A percentile compares a stretch with the other conserved stretches of the same genome.
Evolutionary conservation across 1,284 basidiomycete genomes (phyloP).

Genomic region (Rhodofomes roseus): DNA sequence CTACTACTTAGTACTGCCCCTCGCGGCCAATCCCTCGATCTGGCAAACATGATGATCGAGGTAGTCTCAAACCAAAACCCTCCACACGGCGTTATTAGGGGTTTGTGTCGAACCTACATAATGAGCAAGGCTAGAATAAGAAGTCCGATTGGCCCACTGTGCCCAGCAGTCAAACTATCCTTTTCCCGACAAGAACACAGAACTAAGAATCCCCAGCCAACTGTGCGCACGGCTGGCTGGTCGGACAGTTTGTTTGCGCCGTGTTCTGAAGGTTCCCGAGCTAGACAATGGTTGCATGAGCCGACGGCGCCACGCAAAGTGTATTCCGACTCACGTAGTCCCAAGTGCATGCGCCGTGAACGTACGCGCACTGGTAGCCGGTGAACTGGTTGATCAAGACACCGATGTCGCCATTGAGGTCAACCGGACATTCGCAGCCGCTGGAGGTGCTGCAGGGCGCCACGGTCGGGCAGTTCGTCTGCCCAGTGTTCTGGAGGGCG

Average conservation of each 20-base stretch:
- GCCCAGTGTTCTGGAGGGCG: conserved; percentile 18
- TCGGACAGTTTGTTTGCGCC: conserved; percentile 18
- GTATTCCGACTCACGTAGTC: conserved; percentile 16
- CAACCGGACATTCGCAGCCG: conserved; percentile 19
- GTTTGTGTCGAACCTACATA: no score
- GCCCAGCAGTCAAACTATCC: no score
- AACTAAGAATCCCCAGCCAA: conserved; percentile 10
- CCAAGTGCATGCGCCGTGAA: conserved; percentile 22
- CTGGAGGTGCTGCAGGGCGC: conserved; percentile 16
- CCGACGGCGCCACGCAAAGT: neutral
- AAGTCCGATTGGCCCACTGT: no score
- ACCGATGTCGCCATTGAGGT: conserved; percentile 17
- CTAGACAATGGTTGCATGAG: conserved; percentile 4
- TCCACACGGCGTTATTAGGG: no score
- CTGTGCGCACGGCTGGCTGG: conserved; percentile 8
- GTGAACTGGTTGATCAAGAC: conserved; percentile 24
- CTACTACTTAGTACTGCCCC: no score
- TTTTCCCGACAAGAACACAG: no score
- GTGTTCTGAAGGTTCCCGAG: conserved; percentile 14
- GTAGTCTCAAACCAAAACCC: no score
- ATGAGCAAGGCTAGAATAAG: no score
- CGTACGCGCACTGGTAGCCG: conserved; percentile 25
- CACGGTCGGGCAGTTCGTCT: conserved; percentile 20
- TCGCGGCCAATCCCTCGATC: no score
- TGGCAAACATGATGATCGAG: no score